Conservation (phyloP, 768 basidiomycete species). For the Clavulina sp. region DNA sequence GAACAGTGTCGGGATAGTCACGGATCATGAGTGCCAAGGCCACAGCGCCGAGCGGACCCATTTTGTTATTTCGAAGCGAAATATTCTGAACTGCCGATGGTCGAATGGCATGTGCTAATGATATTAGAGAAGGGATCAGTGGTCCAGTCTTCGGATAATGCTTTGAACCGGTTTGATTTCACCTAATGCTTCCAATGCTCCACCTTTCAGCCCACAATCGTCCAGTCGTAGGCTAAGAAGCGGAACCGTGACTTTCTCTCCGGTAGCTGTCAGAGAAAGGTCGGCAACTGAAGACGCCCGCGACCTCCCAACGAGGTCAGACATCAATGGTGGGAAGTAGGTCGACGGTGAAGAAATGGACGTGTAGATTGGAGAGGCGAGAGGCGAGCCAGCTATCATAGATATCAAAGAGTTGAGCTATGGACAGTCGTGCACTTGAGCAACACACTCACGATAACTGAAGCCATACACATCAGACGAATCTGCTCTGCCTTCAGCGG, state of each 20-base stretch:
- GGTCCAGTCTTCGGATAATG: not conserved
- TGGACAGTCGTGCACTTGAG: not conserved
- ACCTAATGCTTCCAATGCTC: conserved; percentile 68
- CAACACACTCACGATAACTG: not conserved
- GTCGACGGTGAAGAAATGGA: not conserved
- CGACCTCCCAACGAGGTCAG: too few relatives aligned
- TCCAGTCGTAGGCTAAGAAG: conserved; percentile 74
- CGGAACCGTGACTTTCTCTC: conserved; percentile 4
- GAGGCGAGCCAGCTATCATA: not conserved
- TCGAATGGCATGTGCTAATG: conserved; percentile 61
- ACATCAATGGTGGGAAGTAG: too few relatives aligned
- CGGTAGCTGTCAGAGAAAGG: not conserved
- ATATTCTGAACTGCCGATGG: conserved; percentile 73
- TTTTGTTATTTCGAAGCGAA: conserved; percentile 77
- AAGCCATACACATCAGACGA: not conserved
- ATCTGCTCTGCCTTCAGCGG: conserved; percentile 2
- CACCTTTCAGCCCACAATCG: conserved; percentile 60
- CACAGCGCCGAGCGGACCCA: conserved; percentile 70
- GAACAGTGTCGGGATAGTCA: conserved; percentile 65
- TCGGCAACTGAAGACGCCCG: not conserved
- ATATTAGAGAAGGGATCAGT: not conserved
- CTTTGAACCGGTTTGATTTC: conserved; percentile 16
- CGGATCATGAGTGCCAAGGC: conserved; percentile 90
- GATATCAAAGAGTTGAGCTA: too few relatives aligned
- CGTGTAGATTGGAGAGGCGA: not conserved